Base-by-base conservation (phyloP, 495 filamentous ascomycete genomes). In the Corynascus novoguineensis region DNA sequence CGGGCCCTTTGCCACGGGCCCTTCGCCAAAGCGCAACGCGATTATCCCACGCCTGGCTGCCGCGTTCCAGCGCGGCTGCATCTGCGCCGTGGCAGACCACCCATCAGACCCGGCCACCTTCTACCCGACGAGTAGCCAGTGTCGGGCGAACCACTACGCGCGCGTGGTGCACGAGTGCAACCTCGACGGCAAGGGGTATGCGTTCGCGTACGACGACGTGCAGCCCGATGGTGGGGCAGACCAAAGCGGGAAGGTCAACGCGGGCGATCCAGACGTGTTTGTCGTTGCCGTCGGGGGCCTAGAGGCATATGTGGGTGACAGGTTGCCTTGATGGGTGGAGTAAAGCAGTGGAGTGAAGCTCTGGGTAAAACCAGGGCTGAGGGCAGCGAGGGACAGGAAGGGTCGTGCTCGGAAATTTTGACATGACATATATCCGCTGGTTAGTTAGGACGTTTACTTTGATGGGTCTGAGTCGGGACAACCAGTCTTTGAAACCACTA, bases 171-270 rank as follows among this genome's bases (percentile, higher is more conserved):
- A 92, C 66, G 74, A 72, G 44, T 78, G 74, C 42, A 86, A 84
- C 59, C 55, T 82, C 7, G 87, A 89, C 69, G 75, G 78, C 2
- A 78, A 82, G 49, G 88, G 88, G 1, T 92, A 91, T 68, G 85
- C 86, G 0, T 90, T 90, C 66, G 86, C 88, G 2, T 92, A 90
- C 56, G 87, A 92, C 66, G 88, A 92, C 69, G 88, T 90, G 17
- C 77, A 80, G 52, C 81, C 81, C 0, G 72, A 79, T 44, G 80
- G 76, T 35, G 84, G 81, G 0, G 68, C 69, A 11, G 84, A 90
- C 65, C 82, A 87, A 66, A 83, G 80, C 27, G 88, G 88, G 1
- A 82, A 80, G 63, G 81, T 90, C 14, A 81, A 74, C 55, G 83
- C 82, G 60, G 73, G 75, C 0, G 81, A 76, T 57, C 86, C 86